Evolutionary conservation across 2,329 filamentous ascomycete species (phyloP), one percentile per base, ranked within the genome.

Genomic region (Ophiosphaerella korrae): DNA sequence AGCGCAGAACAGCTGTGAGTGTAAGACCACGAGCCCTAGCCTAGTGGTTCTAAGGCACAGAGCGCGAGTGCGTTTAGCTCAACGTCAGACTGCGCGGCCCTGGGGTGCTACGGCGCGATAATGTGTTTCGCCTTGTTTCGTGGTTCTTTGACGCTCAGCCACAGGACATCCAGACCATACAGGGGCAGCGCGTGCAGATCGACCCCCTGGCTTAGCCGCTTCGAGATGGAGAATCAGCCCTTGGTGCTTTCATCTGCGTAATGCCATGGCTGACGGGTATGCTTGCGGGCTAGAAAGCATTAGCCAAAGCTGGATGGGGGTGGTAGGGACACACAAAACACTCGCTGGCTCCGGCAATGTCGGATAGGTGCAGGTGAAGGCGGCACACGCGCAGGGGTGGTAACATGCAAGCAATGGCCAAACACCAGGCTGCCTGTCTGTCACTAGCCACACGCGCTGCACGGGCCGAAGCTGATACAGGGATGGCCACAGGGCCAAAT

Each of bases 141-240:
- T 26, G 7, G 45, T 48, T 40, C 33, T 48, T 41, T 36, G 21
- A 29, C 24, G 45, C 60, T 58, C 50, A 61, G 60, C 60, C 60
- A 63, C 58, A 52, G 45, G 36, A 34, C 50, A 51, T 62, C 43
- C 54, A 50, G 51, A 54, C 52, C 38, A 24, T 14, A 14, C 29
- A 48, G 29, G 36, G 40, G 16, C 39, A 31, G 31, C 31, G 13
- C 6, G n/a, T 24, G 45, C 37, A 32, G 44, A 46, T 44, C 38
- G n/a, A 37, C 34, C 48, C 52, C 52, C 49, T 55, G 49, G 42
- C 33, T 52, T 55, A 52, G 42, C 52, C 51, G 48, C 32, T 43
- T 52, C 26, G 34, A 43, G 37, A 41, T 29, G 47, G 12, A 21
- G 26, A 34, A 45, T 36, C 29, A 44, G 47, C 42, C 34, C 41